phyloP scores from a whole-genome alignment of 176 grass and related monocot genomes.

The Cymbopogon citratus region DNA sequence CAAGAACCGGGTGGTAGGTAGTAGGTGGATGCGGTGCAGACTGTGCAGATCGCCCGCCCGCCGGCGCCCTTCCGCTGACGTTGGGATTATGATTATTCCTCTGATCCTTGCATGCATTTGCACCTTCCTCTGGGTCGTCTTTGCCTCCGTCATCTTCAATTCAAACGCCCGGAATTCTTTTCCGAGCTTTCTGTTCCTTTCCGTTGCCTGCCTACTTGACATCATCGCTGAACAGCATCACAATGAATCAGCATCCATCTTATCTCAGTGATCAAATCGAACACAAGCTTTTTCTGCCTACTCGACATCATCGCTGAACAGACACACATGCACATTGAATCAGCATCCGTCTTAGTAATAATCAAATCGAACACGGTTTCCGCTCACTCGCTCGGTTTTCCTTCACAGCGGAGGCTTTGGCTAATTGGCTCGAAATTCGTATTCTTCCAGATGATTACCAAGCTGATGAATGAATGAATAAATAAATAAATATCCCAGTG shows the following conservation, averaged over 20 bases:
- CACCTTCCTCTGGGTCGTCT: too few relatives aligned
- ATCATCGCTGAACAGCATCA: too few relatives aligned
- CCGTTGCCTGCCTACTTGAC: neutral
- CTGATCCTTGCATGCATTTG: too few relatives aligned
- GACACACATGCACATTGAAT: neutral
- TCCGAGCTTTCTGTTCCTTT: neutral
- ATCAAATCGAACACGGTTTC: neutral
- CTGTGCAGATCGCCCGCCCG: neutral
- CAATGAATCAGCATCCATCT: too few relatives aligned
- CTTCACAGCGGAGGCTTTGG: neutral
- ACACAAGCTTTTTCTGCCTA: neutral
- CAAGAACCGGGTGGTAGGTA: neutral
- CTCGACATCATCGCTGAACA: neutral
- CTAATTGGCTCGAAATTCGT: neutral
- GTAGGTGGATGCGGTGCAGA: slow-evolving; percentile 4
- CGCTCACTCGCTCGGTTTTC: too few relatives aligned
- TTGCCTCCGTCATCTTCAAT: neutral
- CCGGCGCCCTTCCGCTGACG: too few relatives aligned
- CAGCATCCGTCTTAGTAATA: neutral
- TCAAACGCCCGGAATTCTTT: neutral
- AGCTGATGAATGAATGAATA: neutral
- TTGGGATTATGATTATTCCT: too few relatives aligned
- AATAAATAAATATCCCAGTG: neutral
- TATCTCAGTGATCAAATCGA: too few relatives aligned
- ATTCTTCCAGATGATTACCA: neutral